Evolutionary conservation across 768 basidiomycete genomes (phyloP).

Genomic region (Lactarius sp.): DNA sequence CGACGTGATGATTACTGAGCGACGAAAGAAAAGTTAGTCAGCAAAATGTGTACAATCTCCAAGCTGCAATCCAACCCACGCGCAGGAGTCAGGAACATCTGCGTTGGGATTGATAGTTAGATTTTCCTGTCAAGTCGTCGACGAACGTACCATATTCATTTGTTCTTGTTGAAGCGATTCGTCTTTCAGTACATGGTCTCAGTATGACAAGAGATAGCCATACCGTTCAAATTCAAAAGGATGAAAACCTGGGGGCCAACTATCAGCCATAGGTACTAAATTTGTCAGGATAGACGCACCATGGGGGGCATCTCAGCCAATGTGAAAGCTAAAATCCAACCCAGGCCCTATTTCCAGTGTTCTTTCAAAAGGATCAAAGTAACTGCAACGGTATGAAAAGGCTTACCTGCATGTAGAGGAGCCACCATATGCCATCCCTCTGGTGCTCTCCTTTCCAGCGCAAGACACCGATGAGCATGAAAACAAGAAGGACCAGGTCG

Average conservation of each 20-base stretch:
- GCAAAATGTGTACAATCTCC: background rate
- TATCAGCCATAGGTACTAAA: background rate
- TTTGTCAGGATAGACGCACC: background rate
- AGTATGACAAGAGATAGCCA: background rate
- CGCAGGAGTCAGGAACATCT: background rate
- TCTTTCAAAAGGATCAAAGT: background rate
- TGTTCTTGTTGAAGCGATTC: background rate
- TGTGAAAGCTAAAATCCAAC: background rate
- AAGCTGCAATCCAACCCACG: background rate
- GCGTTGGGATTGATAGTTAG: background rate
- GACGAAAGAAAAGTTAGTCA: background rate
- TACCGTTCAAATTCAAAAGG: slow-evolving; percentile 8
- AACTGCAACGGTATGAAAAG: background rate
- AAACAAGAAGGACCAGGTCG: background rate
- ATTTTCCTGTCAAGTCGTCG: background rate
- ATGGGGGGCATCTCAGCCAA: background rate
- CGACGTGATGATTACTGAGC: slow-evolving; percentile 1
- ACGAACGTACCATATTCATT: slow-evolving; percentile 5
- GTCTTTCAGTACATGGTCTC: background rate
- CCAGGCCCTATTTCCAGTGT: background rate
- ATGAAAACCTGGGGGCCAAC: background rate
- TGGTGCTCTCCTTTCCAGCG: slow-evolving; percentile 2
- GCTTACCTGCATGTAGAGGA: slow-evolving; percentile 7
- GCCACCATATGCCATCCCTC: background rate
- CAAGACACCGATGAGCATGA: slow-evolving; percentile 9